Base-by-base conservation (phyloP, 2,329 filamentous ascomycete genomes). In the Aureobasidium pullulans region DNA sequence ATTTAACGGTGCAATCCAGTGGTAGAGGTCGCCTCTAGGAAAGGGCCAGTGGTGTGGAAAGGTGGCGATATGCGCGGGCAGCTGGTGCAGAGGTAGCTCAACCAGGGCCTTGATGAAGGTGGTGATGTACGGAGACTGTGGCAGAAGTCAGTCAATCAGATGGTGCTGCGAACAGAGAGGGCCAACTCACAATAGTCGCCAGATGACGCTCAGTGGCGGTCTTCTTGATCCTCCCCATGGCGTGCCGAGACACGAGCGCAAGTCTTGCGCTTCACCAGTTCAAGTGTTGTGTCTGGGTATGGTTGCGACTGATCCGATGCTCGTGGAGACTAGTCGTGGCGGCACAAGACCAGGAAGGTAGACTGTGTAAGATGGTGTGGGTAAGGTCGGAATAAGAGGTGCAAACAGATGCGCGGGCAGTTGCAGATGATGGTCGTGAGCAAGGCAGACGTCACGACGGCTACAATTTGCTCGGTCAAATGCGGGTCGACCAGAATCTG, bases 1-100 rank as follows among this genome's bases (percentile, higher is more conserved):
- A 73, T 99, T 96, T 62, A 99, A 77, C 28, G 96, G 82, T 31
- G 89, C 87, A 65, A 99, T 96, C 95, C 95, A 99, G 79, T 99
- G 93, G 72, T 97, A 97, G 32, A 97, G 79, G 72, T 99, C 94
- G 62, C 94, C 95, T 72, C 93, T 85, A 40, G 93, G 93, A 69
- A 97, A 96, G 2, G 92, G 91, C 94, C 94, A 99, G 81, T 87
- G 81, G 64, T 86, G 86, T 61, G 93, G 91, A 71, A 97, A 97
- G 59, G 82, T 83, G 67, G 81, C 80, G 64, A 99, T 87, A 65
- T 88, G 84, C 67, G 83, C 77, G 66, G 90, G 89, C 65, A 99
- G 81, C 71, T 89, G 83, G 68, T 87, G 85, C 68, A 96, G 77
- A 49, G 90, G 83, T 64, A 83, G 79, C 60, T 81, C 81, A 65